These are phyloP conservation scores for Camellia oleifera DNA, from an alignment of 179 eudicot species.

Conservation along the genomic window DNA sequence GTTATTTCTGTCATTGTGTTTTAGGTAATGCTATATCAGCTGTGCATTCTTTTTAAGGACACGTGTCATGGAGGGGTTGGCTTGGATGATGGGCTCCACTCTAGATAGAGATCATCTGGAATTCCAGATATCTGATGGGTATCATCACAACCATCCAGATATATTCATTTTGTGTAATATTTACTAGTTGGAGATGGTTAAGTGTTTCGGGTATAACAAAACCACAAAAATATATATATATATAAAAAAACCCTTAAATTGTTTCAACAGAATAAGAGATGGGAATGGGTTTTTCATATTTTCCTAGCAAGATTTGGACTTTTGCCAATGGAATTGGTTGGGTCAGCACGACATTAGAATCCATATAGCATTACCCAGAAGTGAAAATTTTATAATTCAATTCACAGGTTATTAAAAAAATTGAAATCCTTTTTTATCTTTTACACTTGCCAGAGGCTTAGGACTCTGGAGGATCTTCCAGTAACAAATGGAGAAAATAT, in stretches of 20 bases:
- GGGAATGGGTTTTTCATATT: too few species aligned
- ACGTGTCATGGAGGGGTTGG: too few species aligned
- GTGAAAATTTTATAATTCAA: neutral
- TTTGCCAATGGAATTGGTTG: too few species aligned
- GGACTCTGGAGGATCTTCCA: neutral
- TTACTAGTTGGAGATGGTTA: constrained; percentile 9
- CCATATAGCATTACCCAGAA: neutral
- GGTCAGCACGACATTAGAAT: too few species aligned
- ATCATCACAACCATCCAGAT: neutral
- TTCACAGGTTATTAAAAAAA: neutral
- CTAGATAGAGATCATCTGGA: too few species aligned
- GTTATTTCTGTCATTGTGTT: neutral
- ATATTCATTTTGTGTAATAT: neutral
- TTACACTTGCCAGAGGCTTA: neutral
- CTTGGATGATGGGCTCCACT: too few species aligned
- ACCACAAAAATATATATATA: neutral
- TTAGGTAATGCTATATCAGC: too few species aligned
- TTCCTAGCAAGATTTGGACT: too few species aligned
- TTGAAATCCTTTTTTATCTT: neutral
- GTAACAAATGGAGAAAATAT: neutral
- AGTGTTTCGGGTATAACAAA: constrained; percentile 17
- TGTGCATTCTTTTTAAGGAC: too few species aligned
- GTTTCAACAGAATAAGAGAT: neutral
- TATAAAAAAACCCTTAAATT: neutral
- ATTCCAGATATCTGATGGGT: neutral